Percentiles rank a stretch among this genome's conserved stretches.
Conservation (phyloP, 2,329 filamentous ascomycete species). For the Talaromyces sp. region DNA sequence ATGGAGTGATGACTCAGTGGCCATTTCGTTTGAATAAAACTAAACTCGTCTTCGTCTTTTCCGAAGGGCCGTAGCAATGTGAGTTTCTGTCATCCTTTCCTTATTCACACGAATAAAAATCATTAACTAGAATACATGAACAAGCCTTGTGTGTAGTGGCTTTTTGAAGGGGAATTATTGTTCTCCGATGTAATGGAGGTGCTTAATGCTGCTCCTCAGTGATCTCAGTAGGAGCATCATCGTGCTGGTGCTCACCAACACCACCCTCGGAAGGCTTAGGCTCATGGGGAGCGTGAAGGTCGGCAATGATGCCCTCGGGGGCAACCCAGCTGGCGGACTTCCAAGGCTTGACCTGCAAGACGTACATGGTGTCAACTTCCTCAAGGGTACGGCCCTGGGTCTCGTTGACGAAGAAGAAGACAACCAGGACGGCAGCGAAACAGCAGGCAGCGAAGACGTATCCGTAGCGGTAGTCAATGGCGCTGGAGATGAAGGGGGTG, state of each 20-base stretch:
- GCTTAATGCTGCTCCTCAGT: slow-evolving; percentile 9
- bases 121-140: slow-evolving; percentile 13
- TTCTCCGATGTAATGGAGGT: neutral
- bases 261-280: slow-evolving; percentile 23
- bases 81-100: slow-evolving; percentile 8
- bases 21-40: slow-evolving; percentile 9
- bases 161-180: neutral
- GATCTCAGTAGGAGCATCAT: slow-evolving; percentile 19
- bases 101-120: slow-evolving; percentile 16
- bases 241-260: slow-evolving; percentile 23
- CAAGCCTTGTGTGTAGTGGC: slow-evolving; percentile 7
- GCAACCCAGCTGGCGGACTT: slow-evolving; percentile 58
- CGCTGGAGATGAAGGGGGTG: slow-evolving; percentile 73
- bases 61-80: slow-evolving; percentile 10
- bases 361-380: slow-evolving; percentile 79
- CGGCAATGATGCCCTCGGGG: slow-evolving; percentile 34
- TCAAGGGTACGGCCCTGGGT: slow-evolving; percentile 73
- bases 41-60: slow-evolving; percentile 11
- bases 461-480: slow-evolving; percentile 75
- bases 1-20: slow-evolving; percentile 1
- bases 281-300: slow-evolving; percentile 26
- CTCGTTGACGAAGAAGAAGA: slow-evolving; percentile 79
- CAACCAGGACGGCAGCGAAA: slow-evolving; percentile 63
- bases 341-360: slow-evolving; percentile 65
- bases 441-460: slow-evolving; percentile 79